A percentile compares a stretch with the other conserved stretches of the same genome.
phyloP scores from a whole-genome alignment of 129 eudicot species.

The Arctium lappa region DNA sequence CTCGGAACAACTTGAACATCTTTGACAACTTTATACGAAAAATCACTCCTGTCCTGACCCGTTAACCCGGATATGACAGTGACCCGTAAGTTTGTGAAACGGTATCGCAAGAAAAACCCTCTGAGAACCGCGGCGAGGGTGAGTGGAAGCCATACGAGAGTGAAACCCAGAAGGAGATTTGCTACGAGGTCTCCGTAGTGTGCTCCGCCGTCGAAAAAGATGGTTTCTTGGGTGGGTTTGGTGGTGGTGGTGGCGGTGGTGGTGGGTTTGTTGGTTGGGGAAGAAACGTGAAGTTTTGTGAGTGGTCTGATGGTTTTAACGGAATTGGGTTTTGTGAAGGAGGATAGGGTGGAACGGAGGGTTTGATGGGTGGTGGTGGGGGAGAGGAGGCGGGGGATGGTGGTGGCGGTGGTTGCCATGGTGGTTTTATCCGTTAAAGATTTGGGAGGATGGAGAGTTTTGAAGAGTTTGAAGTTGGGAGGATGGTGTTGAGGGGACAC shows the following conservation, averaged over 20 bases:
- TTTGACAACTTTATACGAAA: conserved; percentile 67
- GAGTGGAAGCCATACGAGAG: conserved; percentile 88
- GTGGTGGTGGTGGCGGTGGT: conserved; percentile 35
- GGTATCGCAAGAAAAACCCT: conserved; percentile 79
- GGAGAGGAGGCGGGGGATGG: conserved; percentile 19
- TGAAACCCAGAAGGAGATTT: conserved; percentile 83
- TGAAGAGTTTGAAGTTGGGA: conserved; percentile 15
- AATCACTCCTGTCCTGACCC: conserved; percentile 94
- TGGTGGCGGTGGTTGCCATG: conserved; percentile 37
- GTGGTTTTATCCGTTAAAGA: conserved; percentile 29
- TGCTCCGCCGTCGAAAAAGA: conserved; percentile 94
- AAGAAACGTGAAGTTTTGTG: conserved; percentile 56
- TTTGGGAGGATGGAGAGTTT: conserved; percentile 1
- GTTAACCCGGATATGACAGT: conserved; percentile 91
- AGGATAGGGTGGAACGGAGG: conserved; percentile 16
- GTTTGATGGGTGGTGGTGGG: conserved; percentile 25
- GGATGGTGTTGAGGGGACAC: conserved; percentile 1
- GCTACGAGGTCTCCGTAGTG: conserved; percentile 92
- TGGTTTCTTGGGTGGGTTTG: conserved; percentile 60
- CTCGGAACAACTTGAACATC: conserved; percentile 96
- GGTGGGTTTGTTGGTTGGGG: conserved; percentile 54
- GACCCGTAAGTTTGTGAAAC: conserved; percentile 82
- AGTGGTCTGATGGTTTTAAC: conserved; percentile 32
- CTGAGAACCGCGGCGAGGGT: conserved; percentile 90
- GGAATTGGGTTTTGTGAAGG: conserved; percentile 35